Base-by-base conservation (phyloP, 2,329 filamentous ascomycete species). In the Exophiala sp. region DNA sequence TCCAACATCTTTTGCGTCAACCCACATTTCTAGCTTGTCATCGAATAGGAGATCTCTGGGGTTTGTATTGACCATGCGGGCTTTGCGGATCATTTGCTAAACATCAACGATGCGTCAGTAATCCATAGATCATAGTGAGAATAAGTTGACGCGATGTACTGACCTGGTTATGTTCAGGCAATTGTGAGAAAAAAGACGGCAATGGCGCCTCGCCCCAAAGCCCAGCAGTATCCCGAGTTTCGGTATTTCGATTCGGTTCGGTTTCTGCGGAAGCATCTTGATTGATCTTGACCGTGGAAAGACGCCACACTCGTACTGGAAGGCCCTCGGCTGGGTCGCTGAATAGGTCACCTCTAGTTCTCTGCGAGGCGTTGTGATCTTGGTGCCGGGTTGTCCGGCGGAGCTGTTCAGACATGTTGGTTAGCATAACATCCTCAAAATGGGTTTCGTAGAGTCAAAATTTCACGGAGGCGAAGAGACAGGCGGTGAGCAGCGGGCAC, bases 251-350 rank as follows among this genome's bases (percentile, higher is more conserved):
- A 24, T 64, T 64, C 32, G 54, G 61, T 9, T 65, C 62, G 7
- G 66, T 59, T 10, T 66, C 61, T 3, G 63, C 51, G 6, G 68
- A 58, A 24, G 79, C 83, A 63, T 91, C 87, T 58, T 89, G 85
- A 61, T 83, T 84, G 66, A 92, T 75, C 39, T 75, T 86, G 52
- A 89, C 80, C 72, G 76, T 77, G 54, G 87, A 84, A 60, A 88
- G 84, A 52, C 88, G 85, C 87, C 91, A 97, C 80, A 95, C 90
- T 66, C 91, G 87, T 54, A 96, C 87, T 12, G 92, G 92, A 9
- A 96, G 80, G 55, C 91, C 89, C 78, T 82, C 76, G 46, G 83
- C 79, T 46, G 85, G 77, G 74, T 87, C 85, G 67, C 24, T 29
- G 24, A 29, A 29, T 8, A 86, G 82, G 61, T 88, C 84, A 49